Percentiles rank a stretch among this genome's conserved stretches.
phyloP scores from a whole-genome alignment of 352 stramenopile species.

The Phytophthora ohioensis region DNA sequence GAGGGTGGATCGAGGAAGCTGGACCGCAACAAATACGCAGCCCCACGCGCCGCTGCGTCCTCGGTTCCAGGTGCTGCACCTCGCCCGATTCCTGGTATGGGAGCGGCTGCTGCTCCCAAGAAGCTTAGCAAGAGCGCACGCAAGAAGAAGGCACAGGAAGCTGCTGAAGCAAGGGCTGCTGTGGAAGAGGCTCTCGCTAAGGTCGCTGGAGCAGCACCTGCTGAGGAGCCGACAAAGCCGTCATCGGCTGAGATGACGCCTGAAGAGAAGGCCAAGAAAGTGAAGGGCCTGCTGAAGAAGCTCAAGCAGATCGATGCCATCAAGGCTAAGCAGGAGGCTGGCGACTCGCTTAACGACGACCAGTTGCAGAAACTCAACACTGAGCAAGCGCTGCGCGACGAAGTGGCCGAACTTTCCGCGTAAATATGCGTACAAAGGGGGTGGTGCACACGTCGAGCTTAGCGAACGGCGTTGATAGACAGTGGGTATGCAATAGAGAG shows the following conservation, averaged over 20 bases:
- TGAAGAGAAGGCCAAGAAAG: slow-evolving; percentile 89
- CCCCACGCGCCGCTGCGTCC: slow-evolving; percentile 44
- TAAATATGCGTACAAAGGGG: slow-evolving; percentile 26
- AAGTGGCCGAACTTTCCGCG: slow-evolving; percentile 66
- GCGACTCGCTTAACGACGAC: slow-evolving; percentile 84
- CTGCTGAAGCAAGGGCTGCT: slow-evolving; percentile 67
- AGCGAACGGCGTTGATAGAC: slow-evolving; percentile 2
- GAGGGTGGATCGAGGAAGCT: slow-evolving; percentile 84
- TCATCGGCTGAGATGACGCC: slow-evolving; percentile 52
- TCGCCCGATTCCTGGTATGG: slow-evolving; percentile 76
- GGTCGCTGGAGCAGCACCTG: slow-evolving; percentile 33
- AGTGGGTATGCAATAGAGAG: slow-evolving; percentile 18
- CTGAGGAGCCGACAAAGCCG: slow-evolving; percentile 28
- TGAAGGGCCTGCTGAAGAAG: slow-evolving; percentile 87
- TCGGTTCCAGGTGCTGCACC: slow-evolving; percentile 58
- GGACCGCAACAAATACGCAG: slow-evolving; percentile 86
- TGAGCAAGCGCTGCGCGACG: slow-evolving; percentile 71
- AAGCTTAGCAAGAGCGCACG: slow-evolving; percentile 83
- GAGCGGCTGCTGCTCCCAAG: slow-evolving; percentile 52
- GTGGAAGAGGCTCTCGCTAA: slow-evolving; percentile 69
- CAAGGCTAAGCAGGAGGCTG: slow-evolving; percentile 77
- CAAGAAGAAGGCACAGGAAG: slow-evolving; percentile 89
- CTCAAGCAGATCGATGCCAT: slow-evolving; percentile 89
- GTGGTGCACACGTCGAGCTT: slow-evolving; percentile 8
- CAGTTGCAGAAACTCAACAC: slow-evolving; percentile 80